Evolutionary conservation across 2,329 filamentous ascomycete genomes (phyloP).

Genomic region (Fusarium tupiense): DNA sequence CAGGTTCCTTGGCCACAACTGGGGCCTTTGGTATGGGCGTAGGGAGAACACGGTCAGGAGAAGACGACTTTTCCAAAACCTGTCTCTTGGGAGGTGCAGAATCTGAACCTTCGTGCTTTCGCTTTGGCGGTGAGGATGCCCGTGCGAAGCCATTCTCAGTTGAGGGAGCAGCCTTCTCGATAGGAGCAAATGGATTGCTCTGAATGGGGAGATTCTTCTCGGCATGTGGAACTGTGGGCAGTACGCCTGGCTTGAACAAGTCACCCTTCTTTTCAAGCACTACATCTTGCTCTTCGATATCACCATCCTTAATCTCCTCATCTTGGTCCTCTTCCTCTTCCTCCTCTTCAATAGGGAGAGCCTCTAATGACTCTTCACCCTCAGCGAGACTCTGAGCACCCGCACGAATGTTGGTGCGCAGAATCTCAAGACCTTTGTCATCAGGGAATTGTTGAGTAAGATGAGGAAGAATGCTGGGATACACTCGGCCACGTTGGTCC

Average conservation of each 20-base stretch:
- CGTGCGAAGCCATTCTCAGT: slow-evolving; percentile 20
- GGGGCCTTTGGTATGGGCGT: slow-evolving; percentile 25
- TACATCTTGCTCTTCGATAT: slow-evolving; percentile 50
- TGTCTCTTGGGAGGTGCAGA: slow-evolving; percentile 52
- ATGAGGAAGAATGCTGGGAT: slow-evolving; percentile 83
- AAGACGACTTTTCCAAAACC: slow-evolving; percentile 48
- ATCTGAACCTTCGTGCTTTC: slow-evolving; percentile 53
- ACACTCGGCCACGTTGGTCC: slow-evolving; percentile 69
- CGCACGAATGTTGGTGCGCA: slow-evolving; percentile 68
- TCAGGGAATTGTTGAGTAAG: slow-evolving; percentile 72
- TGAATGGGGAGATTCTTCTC: slow-evolving; percentile 44
- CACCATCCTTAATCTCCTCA: slow-evolving; percentile 50
- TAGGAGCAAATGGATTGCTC: slow-evolving; percentile 51
- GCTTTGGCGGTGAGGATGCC: slow-evolving; percentile 48
- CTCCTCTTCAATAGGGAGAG: slow-evolving; percentile 40
- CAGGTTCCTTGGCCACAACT: slow-evolving; percentile 38
- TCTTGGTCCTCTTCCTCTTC: slow-evolving; percentile 53
- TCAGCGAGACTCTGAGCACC: slow-evolving; percentile 39
- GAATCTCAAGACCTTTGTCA: slow-evolving; percentile 74
- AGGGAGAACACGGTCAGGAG: slow-evolving; percentile 28
- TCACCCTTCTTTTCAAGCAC: slow-evolving; percentile 25
- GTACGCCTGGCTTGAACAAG: slow-evolving; percentile 32
- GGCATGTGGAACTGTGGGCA: slow-evolving; percentile 33
- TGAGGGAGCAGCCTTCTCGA: slow-evolving; percentile 27
- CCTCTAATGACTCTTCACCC: slow-evolving; percentile 34